These are phyloP conservation scores for Eimeria praecox DNA, from an alignment of 169 alveolate genomes.

Conservation along the genomic window DNA sequence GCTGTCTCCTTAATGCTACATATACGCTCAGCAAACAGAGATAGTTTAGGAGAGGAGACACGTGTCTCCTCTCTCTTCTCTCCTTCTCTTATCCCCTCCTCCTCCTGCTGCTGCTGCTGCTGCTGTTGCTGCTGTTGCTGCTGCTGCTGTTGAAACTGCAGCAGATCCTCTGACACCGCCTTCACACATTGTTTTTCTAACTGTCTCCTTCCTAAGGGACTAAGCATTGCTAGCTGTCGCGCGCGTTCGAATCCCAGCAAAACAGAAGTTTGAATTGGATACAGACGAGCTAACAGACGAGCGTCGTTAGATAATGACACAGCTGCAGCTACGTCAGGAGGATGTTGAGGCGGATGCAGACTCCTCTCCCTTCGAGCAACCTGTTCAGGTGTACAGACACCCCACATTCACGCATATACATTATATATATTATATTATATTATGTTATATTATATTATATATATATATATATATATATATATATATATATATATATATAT, in stretches of 20 bases:
- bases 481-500: too few species aligned
- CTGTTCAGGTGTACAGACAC: not conserved
- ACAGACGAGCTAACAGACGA: not conserved
- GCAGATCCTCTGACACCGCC: not conserved
- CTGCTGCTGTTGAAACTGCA: not conserved
- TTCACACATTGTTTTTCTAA: not conserved
- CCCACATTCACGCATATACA: not conserved
- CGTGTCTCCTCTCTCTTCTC: too few species aligned
- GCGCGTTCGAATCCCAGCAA: not conserved
- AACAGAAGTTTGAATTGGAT: not conserved
- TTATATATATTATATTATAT: too few species aligned
- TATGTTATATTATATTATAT: too few species aligned
- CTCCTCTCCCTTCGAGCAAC: not conserved
- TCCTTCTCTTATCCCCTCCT: not conserved
- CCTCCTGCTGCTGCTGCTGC: not conserved
- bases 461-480: too few species aligned
- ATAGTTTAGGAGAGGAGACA: not conserved
- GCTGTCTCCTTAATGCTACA: constrained; percentile 12
- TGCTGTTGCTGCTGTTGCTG: not conserved
- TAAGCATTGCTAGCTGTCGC: not conserved
- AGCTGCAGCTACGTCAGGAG: not conserved
- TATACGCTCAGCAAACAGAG: not conserved
- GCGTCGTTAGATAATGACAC: not conserved
- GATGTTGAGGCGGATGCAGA: not conserved
- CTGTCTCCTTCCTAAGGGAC: not conserved